A percentile compares a stretch with the other conserved stretches of the same genome.
Evolutionary conservation across 2,329 filamentous ascomycete genomes (phyloP).

Genomic region (Colletotrichum nymphaeae): DNA sequence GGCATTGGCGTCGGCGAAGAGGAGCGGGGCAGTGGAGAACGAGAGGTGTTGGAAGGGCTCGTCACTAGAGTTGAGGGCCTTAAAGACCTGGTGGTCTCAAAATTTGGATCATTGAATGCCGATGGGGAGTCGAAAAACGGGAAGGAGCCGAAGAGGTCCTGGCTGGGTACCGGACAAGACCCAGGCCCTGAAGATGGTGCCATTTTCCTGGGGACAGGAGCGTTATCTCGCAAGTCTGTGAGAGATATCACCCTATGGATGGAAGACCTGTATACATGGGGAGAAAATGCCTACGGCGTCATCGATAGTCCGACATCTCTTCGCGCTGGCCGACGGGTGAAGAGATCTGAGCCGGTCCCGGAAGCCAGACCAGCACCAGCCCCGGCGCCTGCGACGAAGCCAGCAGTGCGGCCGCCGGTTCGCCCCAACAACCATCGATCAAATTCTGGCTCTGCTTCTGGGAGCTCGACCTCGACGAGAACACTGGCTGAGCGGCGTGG

Average conservation of each 20-base stretch:
- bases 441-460: conserved; percentile 26
- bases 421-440: conserved; percentile 5
- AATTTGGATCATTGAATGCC: conserved; percentile 70
- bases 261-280: conserved; percentile 87
- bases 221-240: conserved; percentile 77
- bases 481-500: conserved; percentile 36
- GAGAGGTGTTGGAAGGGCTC: conserved; percentile 93
- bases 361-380: neutral
- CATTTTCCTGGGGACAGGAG: conserved; percentile 85
- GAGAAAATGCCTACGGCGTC: conserved; percentile 86
- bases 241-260: conserved; percentile 85
- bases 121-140: conserved; percentile 43
- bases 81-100: conserved; percentile 87
- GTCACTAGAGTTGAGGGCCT: conserved; percentile 83
- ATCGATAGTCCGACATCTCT: conserved; percentile 80
- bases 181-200: conserved; percentile 82
- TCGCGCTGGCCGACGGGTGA: conserved; percentile 60
- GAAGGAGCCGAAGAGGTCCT: conserved; percentile 52
- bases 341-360: conserved; percentile 39
- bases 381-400: neutral
- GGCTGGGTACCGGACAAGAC: conserved; percentile 79
- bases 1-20: conserved; percentile 96
- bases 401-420: conserved; percentile 1
- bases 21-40: conserved; percentile 91
- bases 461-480: conserved; percentile 24